These are phyloP conservation scores for Gleditsia sinensis DNA, from an alignment of 306 rosid species.

Conservation along the genomic window DNA sequence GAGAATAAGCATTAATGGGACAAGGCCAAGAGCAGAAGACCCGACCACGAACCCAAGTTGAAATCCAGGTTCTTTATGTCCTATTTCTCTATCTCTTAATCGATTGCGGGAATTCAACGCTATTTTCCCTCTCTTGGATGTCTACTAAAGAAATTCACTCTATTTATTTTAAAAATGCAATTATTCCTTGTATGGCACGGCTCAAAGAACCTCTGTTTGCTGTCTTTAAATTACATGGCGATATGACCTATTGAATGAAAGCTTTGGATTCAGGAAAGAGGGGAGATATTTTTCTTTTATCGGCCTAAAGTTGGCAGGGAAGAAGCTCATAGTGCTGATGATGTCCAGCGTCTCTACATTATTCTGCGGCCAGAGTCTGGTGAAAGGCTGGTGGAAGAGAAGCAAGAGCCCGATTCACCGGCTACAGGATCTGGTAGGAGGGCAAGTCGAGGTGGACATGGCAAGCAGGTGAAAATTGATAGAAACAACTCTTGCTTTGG, in stretches of 20 bases:
- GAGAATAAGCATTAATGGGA: neutral
- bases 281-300: conserved; percentile 69
- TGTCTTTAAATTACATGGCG: too few relatives aligned
- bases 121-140: too few relatives aligned
- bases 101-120: too few relatives aligned
- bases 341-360: conserved; percentile 61
- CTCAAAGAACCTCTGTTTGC: too few relatives aligned
- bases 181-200: too few relatives aligned
- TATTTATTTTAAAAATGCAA: too few relatives aligned
- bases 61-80: conserved; percentile 58
- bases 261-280: conserved; percentile 50
- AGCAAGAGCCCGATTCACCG: conserved; percentile 42
- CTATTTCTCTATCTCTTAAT: too few relatives aligned
- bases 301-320: conserved; percentile 55
- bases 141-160: too few relatives aligned
- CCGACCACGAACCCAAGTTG: conserved; percentile 40
- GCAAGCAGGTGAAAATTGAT: conserved; percentile 39
- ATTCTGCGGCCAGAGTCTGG: conserved; percentile 53
- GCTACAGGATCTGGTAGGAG: neutral
- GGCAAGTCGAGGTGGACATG: conserved; percentile 41
- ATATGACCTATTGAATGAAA: too few relatives aligned
- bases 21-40: neutral
- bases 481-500: neutral
- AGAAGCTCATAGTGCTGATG: conserved; percentile 56
- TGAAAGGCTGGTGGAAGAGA: conserved; percentile 51